phyloP scores from a whole-genome alignment of 176 grass and related monocot genomes.

The Eremochloa ophiuroides region DNA sequence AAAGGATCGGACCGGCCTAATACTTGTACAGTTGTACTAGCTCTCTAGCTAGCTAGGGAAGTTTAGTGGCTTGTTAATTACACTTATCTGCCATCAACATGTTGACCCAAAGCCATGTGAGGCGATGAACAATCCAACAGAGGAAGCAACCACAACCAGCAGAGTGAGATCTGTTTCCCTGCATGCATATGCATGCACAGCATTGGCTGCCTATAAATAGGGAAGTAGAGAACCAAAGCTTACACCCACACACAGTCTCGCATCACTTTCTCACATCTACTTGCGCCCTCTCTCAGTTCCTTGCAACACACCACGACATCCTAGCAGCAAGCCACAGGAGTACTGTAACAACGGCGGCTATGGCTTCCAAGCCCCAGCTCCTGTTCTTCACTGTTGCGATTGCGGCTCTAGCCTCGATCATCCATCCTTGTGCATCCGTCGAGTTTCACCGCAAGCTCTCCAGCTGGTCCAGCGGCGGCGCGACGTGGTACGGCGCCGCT shows the following conservation, averaged over 20 bases:
- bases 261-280: not conserved
- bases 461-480: conserved; percentile 39
- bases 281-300: not conserved
- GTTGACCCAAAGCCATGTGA: conserved; percentile 29
- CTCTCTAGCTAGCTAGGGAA: not conserved
- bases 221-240: not conserved
- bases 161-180: not conserved
- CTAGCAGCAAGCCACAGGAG: not conserved
- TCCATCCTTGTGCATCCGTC: conserved; percentile 25
- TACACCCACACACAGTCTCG: not conserved
- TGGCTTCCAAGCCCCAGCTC: conserved; percentile 31
- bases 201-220: conserved; percentile 54
- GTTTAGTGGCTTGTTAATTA: not conserved
- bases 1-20: not conserved
- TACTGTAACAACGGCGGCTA: not conserved
- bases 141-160: conserved; percentile 1
- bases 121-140: not conserved
- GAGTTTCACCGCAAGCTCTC: conserved; percentile 53
- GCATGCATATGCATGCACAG: conserved; percentile 5
- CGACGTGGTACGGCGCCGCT: conserved; percentile 69
- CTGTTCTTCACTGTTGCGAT: conserved; percentile 2
- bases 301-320: conserved; percentile 3
- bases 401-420: not conserved
- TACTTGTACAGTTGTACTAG: not conserved
- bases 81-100: not conserved